phyloP scores from a whole-genome alignment of 768 basidiomycete genomes.

The Tylopilus sp. region DNA sequence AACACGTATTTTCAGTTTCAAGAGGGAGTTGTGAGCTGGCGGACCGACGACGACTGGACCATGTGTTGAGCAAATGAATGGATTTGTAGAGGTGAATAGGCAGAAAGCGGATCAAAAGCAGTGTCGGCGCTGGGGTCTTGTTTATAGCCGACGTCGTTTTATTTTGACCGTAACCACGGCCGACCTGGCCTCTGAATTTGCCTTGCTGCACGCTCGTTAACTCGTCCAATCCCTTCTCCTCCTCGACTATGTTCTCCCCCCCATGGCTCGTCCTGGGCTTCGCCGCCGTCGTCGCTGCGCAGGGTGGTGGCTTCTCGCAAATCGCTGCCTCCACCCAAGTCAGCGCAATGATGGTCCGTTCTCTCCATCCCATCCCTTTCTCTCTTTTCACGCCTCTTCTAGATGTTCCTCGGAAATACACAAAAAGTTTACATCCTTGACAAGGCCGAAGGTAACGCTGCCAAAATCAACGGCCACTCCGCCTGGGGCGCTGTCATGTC shows the following conservation, averaged over 20 bases:
- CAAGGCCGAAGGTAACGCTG: constrained; percentile 79
- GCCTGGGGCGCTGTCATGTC: constrained; percentile 74
- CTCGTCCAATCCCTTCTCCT: constrained; percentile 2
- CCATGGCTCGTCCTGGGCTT: constrained; percentile 46
- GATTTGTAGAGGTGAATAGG: no score
- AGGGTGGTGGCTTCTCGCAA: constrained; percentile 25
- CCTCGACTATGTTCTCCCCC: constrained; percentile 28
- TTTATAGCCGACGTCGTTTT: neutral
- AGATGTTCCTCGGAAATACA: constrained; percentile 80
- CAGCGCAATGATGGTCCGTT: constrained; percentile 54
- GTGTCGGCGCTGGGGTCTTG: neutral
- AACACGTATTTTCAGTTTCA: no score
- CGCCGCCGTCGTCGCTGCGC: constrained; percentile 30
- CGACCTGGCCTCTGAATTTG: neutral
- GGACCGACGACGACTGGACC: no score
- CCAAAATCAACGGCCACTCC: constrained; percentile 62
- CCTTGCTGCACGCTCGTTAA: constrained; percentile 10
- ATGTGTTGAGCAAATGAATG: no score
- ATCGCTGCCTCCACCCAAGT: constrained; percentile 33
- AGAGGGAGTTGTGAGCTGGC: no score
- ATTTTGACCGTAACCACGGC: neutral
- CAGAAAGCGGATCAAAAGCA: no score
- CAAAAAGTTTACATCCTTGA: constrained; percentile 89
- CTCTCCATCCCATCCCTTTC: neutral
- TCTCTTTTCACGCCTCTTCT: constrained; percentile 3